These are phyloP conservation scores for Colletotrichum truncatum DNA, from an alignment of 2,329 filamentous ascomycete genomes.

Conservation along the genomic window DNA sequence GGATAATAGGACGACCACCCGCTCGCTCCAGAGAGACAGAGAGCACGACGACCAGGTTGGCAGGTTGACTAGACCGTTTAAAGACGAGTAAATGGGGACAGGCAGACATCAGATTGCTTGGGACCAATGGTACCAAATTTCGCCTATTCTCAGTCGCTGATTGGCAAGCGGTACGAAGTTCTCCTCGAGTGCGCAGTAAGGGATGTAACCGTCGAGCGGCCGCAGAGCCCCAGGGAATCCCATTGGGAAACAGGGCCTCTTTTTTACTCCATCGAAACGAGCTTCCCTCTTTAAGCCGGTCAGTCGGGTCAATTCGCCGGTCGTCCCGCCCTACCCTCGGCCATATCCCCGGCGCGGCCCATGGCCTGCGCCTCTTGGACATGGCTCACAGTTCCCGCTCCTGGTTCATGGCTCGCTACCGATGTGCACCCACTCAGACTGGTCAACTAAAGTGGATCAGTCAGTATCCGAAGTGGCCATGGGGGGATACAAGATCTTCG, in stretches of 20 bases:
- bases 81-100: background rate
- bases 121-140: background rate
- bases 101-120: background rate
- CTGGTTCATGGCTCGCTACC: background rate
- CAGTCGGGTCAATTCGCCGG: conserved; percentile 16
- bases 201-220: conserved; percentile 5
- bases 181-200: background rate
- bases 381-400: background rate
- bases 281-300: background rate
- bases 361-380: background rate
- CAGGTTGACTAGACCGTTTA: background rate
- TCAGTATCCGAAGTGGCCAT: background rate
- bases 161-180: conserved; percentile 1
- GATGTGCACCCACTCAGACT: background rate
- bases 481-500: background rate
- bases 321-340: conserved; percentile 6
- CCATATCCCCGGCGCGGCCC: background rate
- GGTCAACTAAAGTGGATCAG: background rate
- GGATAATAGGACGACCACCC: background rate
- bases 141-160: background rate
- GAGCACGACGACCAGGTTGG: background rate
- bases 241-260: background rate
- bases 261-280: conserved; percentile 7
- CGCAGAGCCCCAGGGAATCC: conserved; percentile 17
- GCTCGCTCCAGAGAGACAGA: conserved; percentile 3